Base-by-base conservation (phyloP, 768 basidiomycete genomes). In the Pisolithus orientalis region DNA sequence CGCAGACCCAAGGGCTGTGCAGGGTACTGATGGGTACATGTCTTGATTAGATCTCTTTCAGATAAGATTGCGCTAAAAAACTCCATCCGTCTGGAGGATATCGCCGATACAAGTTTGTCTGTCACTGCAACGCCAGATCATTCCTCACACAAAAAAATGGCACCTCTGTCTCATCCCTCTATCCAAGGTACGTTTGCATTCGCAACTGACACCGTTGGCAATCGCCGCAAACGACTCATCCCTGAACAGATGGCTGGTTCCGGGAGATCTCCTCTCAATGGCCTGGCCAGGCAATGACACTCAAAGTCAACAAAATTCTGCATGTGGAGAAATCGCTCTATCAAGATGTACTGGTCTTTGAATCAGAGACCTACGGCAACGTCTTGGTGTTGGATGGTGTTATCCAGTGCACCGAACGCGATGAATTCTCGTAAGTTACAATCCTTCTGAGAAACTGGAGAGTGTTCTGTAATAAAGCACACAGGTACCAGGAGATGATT, bases 401-500 rank as follows among this genome's bases (percentile, higher is more conserved):
- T 51, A 89, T 99, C 59, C 95, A 99, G 69, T 93, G 89, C 73
- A 96, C 94, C 2, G 96, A 99, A 72, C 84, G 94, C 44, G 96
- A 99, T 65, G 96, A 99, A 71, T 99, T 99, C 72, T 94, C 94
- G 93, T 93, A 63, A 59, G 89, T 80, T 3, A 24, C 32, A 27
- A 17, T n/a, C 45, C 5, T 45, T 1, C 2, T 5, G 17, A 56
- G 57, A 42, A 16, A 14, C 5, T 2, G 17, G 4, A 27, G 17
- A 25, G 25, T 32, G 6, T 17, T 16, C 32, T 9, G 14, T 24
- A 31, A 44, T 32, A 27, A 43, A 31, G 29, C n/a, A 24, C 44
- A 42, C 61, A 96, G 93, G 10, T 97, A 98, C 71, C 94, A 97
- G 65, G 95, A 99, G 74, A 96, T 98, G 95, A 98, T 99, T 63